Conservation (phyloP, 257 asterid species). For the Euphrasia confusa region DNA sequence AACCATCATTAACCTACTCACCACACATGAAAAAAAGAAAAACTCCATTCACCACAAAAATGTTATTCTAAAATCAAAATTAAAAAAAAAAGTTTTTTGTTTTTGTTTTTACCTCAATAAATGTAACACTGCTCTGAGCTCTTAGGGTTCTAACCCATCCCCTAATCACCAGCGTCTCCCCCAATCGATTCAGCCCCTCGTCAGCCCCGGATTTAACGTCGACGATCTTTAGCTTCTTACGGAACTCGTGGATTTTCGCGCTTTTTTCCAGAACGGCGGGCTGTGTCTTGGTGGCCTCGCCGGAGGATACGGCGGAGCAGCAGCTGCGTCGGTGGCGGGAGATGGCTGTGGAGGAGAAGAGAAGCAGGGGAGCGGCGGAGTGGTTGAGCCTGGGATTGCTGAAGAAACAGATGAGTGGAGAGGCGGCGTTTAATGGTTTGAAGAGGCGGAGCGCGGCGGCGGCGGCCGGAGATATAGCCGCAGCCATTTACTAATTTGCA, state of each 20-base stretch:
- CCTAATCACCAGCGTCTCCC: constrained; percentile 61
- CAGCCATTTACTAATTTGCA: constrained; percentile 38
- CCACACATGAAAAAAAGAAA: constrained; percentile 8
- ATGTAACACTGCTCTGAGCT: constrained; percentile 78
- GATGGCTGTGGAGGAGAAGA: constrained; percentile 32
- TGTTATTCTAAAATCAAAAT: constrained; percentile 10
- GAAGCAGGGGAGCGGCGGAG: constrained; percentile 25
- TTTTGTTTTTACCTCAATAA: constrained; percentile 56
- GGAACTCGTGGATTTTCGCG: constrained; percentile 57
- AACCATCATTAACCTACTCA: constrained; percentile 89
- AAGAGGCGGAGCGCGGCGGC: constrained; percentile 47
- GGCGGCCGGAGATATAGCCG: constrained; percentile 61
- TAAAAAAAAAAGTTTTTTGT: background rate
- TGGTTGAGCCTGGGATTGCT: constrained; percentile 24
- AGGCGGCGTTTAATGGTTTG: constrained; percentile 44
- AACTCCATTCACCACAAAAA: constrained; percentile 20
- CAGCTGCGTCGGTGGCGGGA: constrained; percentile 37
- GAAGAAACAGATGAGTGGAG: constrained; percentile 36
- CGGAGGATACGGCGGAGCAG: constrained; percentile 52
- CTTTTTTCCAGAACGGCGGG: constrained; percentile 31
- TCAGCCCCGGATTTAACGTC: constrained; percentile 78
- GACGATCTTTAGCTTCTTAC: constrained; percentile 60
- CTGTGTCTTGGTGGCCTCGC: constrained; percentile 48
- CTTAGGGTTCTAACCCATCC: constrained; percentile 96
- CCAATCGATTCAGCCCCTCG: constrained; percentile 63